Conservation (phyloP, 306 rosid species). For the Cucumis cinereus region DNA sequence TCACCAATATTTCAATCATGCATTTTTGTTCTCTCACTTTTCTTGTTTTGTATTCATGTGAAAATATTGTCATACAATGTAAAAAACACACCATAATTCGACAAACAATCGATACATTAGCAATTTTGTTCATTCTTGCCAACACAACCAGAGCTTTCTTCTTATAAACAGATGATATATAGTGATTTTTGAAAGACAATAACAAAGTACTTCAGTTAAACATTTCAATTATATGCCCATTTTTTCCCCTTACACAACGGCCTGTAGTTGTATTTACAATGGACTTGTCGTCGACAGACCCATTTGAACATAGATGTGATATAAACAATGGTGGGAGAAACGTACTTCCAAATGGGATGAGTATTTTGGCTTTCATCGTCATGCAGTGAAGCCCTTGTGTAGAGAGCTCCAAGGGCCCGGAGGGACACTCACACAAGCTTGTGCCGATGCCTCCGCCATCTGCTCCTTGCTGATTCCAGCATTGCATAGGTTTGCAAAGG, state of each 20-base stretch:
- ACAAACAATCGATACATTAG: background rate
- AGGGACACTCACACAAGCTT: conserved; percentile 62
- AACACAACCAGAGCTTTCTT: background rate
- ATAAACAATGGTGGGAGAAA: background rate
- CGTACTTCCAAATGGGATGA: background rate
- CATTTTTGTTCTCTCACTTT: background rate
- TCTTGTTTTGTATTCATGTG: background rate
- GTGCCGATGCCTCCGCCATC: conserved; percentile 70
- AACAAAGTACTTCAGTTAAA: background rate
- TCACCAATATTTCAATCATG: background rate
- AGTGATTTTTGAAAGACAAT: background rate
- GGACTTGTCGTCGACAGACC: background rate
- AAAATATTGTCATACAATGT: background rate
- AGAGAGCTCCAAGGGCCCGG: conserved; percentile 66
- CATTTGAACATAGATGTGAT: conserved; percentile 1
- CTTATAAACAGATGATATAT: background rate
- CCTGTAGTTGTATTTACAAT: background rate
- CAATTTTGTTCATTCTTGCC: background rate
- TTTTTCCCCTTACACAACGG: background rate
- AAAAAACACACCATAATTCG: background rate
- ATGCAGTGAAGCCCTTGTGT: conserved; percentile 62
- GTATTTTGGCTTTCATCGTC: background rate
- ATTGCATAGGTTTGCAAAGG: conserved; percentile 87
- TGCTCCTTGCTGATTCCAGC: conserved; percentile 47
- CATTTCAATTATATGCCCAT: background rate